These are phyloP conservation scores for Penicillium sp. DNA, from an alignment of 2,329 filamentous ascomycete genomes.

Conservation along the genomic window DNA sequence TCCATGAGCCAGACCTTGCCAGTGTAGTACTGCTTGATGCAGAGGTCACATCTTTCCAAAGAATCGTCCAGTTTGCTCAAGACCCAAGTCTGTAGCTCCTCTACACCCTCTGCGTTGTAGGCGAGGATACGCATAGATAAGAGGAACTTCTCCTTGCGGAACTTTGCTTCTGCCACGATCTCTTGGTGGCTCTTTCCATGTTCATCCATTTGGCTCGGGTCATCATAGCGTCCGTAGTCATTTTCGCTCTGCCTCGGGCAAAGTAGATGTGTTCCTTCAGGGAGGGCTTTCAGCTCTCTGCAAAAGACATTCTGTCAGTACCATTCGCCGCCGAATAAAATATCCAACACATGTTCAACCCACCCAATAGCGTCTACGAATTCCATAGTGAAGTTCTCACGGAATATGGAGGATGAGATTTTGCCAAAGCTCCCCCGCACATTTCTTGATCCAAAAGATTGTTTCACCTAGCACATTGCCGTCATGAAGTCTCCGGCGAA, in stretches of 20 bases:
- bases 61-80: constrained; percentile 58
- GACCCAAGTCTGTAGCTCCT: constrained; percentile 63
- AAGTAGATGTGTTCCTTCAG: constrained; percentile 61
- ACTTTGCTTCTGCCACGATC: constrained; percentile 57
- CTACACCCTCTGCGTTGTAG: constrained; percentile 62
- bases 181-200: constrained; percentile 38
- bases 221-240: constrained; percentile 66
- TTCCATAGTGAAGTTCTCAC: constrained; percentile 35
- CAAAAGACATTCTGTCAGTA: constrained; percentile 13
- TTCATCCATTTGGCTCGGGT: constrained; percentile 53
- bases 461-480: constrained; percentile 7
- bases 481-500: too few species aligned
- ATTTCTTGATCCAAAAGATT: constrained; percentile 19
- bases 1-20: constrained; percentile 65
- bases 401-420: constrained; percentile 7
- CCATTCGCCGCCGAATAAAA: background rate
- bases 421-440: constrained; percentile 12
- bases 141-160: constrained; percentile 63
- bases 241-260: constrained; percentile 66
- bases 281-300: constrained; percentile 48
- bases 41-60: constrained; percentile 67
- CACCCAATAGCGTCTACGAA: constrained; percentile 46
- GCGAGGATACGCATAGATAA: constrained; percentile 70
- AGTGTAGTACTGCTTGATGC: constrained; percentile 73
- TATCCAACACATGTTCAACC: constrained; percentile 14